Base-by-base conservation (phyloP, 768 basidiomycete species). In the Kwoniella shandongensis region DNA sequence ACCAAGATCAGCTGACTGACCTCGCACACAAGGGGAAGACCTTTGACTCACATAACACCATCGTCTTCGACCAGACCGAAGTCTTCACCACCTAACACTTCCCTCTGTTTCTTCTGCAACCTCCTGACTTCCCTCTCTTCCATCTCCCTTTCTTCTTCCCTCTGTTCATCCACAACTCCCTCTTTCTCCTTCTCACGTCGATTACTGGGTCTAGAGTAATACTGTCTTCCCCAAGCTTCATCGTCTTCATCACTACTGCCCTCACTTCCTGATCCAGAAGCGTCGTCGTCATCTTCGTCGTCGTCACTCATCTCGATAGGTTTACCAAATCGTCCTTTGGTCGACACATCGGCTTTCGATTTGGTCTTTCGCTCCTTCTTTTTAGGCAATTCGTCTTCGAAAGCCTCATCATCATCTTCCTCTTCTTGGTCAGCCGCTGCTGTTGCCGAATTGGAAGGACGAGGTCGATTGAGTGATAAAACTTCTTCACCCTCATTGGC, bases 121-220 rank as follows among this genome's bases (percentile, higher is more conserved):
- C 89, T 80, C 65, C 78, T 85, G 6, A 88, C 89, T 75, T 97
- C 92, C 71, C 87, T 85, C 73, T 90, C 89, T 69, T 97, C 91
- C 47, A 94, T 78, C 63, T 88, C 87, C 68, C 88, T 83, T 30
- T 85, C 88, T 75, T 94, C 92, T 67, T 94, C 92, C 62, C 93
- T 87, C 65, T 89, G 88, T 35, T 74, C 86, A 29, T 88, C 89
- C 73, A 90, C 91, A 3, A 88, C 88, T 3, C 57, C 64, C 26
- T 67, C 64, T 17, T 64, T 63, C 52, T 76, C 75, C 47, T 72
- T 66, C 36, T 62, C 75, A 25, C 73, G 44, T 47, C 75, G 57
- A 29, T 68, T 76, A 7, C 67, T 71, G n/a, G 77, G 77, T 29
- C 69, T 63, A 18, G 89, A 84, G 72, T 94, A 94, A 77, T 93